Percentiles rank a stretch among this genome's conserved stretches.
These are phyloP conservation scores for Brettanomyces naardenensis DNA, from an alignment of 805 yeast species.

Conservation along the genomic window DNA sequence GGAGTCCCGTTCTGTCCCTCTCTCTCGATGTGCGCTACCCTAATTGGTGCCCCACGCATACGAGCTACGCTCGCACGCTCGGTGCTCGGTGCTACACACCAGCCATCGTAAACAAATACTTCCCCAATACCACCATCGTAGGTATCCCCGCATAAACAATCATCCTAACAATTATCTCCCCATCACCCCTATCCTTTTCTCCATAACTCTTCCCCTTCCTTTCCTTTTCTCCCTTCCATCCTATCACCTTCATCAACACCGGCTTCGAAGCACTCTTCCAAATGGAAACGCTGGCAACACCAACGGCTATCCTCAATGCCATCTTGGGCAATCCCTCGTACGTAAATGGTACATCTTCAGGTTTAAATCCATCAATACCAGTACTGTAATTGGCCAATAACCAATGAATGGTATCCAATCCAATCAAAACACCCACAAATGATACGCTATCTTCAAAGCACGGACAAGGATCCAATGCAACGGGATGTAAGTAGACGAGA, in stretches of 20 bases:
- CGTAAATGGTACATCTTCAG: constrained; percentile 33
- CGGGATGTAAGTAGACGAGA: constrained; percentile 62
- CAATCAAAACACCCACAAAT: constrained; percentile 79
- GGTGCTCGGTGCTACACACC: constrained; percentile 12
- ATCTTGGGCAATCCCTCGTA: constrained; percentile 29
- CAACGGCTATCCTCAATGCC: constrained; percentile 45
- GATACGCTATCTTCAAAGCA: constrained; percentile 95
- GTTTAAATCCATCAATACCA: constrained; percentile 6
- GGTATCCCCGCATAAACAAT: constrained; percentile 81
- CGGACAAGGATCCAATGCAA: constrained; percentile 90
- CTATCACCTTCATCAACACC: constrained; percentile 42
- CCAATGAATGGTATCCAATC: constrained; percentile 63
- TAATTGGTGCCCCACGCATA: too few relatives aligned
- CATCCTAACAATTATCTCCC: constrained; percentile 69
- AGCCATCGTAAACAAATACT: constrained; percentile 8
- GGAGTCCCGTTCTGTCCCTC: too few relatives aligned
- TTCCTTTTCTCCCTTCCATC: background rate
- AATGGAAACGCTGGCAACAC: constrained; percentile 49
- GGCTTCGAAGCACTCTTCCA: constrained; percentile 78
- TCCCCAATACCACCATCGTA: constrained; percentile 33
- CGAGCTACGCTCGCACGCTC: too few relatives aligned
- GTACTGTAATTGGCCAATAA: constrained; percentile 19
- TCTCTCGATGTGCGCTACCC: too few relatives aligned
- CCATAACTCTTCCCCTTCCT: constrained; percentile 31
- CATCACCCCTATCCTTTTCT: constrained; percentile 56